phyloP scores from a whole-genome alignment of 768 basidiomycete genomes.

The Phlebiopsis flavidoalba region DNA sequence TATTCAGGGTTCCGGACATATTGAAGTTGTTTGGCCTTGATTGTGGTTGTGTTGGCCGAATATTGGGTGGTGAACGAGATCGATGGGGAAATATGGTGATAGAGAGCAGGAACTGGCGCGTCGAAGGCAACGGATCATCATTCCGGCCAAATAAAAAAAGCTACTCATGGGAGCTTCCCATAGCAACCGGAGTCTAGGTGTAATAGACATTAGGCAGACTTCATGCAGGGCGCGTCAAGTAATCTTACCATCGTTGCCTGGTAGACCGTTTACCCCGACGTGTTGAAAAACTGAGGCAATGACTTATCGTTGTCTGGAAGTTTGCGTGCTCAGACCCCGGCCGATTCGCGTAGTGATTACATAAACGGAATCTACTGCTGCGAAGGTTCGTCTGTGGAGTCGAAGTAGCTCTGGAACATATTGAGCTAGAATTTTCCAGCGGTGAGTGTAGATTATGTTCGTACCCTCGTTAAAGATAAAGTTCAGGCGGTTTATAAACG shows the following conservation, averaged over 20 bases:
- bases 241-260: slow-evolving; percentile 60
- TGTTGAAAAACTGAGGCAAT: slow-evolving; percentile 54
- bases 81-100: slow-evolving; percentile 54
- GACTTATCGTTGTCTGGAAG: slow-evolving; percentile 49
- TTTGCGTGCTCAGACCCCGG: slow-evolving; percentile 55
- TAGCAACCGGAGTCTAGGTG: slow-evolving; percentile 39
- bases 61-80: slow-evolving; percentile 54
- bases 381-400: slow-evolving; percentile 58
- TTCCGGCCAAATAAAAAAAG: slow-evolving; percentile 53
- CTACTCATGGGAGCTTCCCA: slow-evolving; percentile 59
- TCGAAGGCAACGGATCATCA: slow-evolving; percentile 66
- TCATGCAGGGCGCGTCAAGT: neutral
- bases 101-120: slow-evolving; percentile 53
- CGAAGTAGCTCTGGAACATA: slow-evolving; percentile 49
- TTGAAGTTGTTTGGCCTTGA: slow-evolving; percentile 44
- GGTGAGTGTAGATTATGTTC: too few species aligned
- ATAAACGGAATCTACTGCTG: slow-evolving; percentile 64
- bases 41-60: slow-evolving; percentile 53
- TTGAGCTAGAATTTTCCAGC: neutral
- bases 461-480: slow-evolving; percentile 37
- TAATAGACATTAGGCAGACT: neutral
- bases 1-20: too few species aligned
- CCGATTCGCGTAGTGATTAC: slow-evolving; percentile 62
- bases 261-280: slow-evolving; percentile 48
- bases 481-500: slow-evolving; percentile 50